Percentiles rank a stretch among this genome's conserved stretches.
Conservation (phyloP, 345 rosid genomes). For the Nephelium lappaceum region DNA sequence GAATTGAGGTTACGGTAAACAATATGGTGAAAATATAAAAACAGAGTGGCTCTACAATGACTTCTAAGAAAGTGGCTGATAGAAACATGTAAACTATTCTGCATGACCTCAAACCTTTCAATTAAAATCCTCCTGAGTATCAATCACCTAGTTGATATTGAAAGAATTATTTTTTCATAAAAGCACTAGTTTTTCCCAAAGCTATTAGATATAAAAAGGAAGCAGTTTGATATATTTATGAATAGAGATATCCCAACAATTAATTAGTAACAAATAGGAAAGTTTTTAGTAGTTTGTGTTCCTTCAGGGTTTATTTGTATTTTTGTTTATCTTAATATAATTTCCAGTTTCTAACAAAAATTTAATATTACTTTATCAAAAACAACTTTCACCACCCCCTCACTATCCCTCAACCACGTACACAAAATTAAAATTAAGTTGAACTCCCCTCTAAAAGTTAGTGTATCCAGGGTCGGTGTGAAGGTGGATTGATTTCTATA, state of each 20-base stretch:
- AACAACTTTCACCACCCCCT: background rate
- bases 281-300: background rate
- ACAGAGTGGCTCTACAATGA: constrained; percentile 16
- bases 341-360: too few species aligned
- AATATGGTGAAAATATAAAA: background rate
- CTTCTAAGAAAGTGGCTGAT: background rate
- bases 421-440: background rate
- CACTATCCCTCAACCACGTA: background rate
- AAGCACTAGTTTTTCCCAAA: background rate
- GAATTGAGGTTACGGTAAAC: background rate
- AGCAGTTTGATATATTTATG: background rate
- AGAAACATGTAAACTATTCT: constrained; percentile 1
- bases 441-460: background rate
- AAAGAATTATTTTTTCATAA: background rate
- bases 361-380: background rate
- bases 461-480: background rate
- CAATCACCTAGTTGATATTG: background rate
- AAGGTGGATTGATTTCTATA: background rate
- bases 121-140: background rate
- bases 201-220: background rate
- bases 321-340: too few species aligned
- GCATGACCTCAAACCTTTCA: background rate
- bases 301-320: background rate
- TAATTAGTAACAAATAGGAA: background rate
- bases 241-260: background rate